Evolutionary conservation across 345 rosid genomes (phyloP).

Genomic region (Salix suchowensis): DNA sequence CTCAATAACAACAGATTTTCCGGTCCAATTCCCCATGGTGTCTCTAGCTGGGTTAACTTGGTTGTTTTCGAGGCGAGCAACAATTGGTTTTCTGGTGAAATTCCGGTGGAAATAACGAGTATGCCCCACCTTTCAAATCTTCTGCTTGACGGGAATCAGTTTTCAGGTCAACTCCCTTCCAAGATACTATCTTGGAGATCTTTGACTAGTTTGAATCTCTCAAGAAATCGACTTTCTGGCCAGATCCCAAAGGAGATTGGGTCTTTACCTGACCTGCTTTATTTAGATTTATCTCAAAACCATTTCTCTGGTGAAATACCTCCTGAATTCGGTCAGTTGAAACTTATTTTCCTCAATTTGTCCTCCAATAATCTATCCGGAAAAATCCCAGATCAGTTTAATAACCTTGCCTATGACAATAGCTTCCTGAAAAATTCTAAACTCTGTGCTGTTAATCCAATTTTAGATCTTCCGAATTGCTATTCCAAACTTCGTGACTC

Average conservation of each 20-base stretch:
- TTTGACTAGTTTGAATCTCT: constrained; percentile 41
- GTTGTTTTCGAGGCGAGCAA: constrained; percentile 56
- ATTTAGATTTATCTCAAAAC: constrained; percentile 68
- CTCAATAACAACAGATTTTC: constrained; percentile 63
- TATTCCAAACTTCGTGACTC: constrained; percentile 16
- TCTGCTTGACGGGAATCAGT: constrained; percentile 50
- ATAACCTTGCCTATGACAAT: constrained; percentile 59
- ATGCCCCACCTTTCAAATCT: constrained; percentile 42
- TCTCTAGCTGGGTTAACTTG: constrained; percentile 53
- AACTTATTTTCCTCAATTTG: constrained; percentile 44
- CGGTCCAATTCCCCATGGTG: constrained; percentile 56
- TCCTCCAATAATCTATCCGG: constrained; percentile 73
- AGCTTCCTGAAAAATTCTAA: constrained; percentile 66
- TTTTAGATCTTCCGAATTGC: constrained; percentile 58
- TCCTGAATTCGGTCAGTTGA: constrained; percentile 44
- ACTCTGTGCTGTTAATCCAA: constrained; percentile 60
- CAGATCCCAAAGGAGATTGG: constrained; percentile 58
- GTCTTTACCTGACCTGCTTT: constrained; percentile 42
- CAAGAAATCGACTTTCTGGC: constrained; percentile 67
- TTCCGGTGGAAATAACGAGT: constrained; percentile 56
- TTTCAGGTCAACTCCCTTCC: constrained; percentile 66
- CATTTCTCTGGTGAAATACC: constrained; percentile 68
- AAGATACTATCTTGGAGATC: constrained; percentile 61
- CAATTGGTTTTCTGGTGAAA: constrained; percentile 57
- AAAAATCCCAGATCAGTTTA: constrained; percentile 43